A percentile compares a stretch with the other conserved stretches of the same genome.
Conservation (phyloP, 176 grass and related monocot genomes). For the Oryza meridionalis region DNA sequence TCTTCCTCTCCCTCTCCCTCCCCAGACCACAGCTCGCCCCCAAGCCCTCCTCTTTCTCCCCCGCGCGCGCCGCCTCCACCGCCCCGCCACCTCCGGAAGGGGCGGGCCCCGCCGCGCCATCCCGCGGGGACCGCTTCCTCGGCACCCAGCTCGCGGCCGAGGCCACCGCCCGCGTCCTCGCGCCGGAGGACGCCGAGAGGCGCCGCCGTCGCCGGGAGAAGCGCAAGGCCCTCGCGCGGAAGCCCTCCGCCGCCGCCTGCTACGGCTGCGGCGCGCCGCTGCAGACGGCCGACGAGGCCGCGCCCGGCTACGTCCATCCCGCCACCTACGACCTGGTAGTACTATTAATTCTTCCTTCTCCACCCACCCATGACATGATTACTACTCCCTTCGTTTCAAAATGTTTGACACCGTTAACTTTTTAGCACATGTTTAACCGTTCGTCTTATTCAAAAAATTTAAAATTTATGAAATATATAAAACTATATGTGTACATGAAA, state of each 20-base stretch:
- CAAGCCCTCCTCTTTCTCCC: conserved; percentile 23
- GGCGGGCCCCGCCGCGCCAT: conserved; percentile 40
- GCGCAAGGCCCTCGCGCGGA: conserved; percentile 38
- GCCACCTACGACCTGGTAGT: conserved; percentile 75
- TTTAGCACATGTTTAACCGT: too few relatives aligned
- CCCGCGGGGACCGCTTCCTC: conserved; percentile 70
- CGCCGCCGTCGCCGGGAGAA: conserved; percentile 57
- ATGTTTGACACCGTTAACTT: too few relatives aligned
- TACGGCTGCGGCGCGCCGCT: conserved; percentile 94
- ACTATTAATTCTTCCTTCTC: not conserved
- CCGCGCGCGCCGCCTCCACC: not conserved
- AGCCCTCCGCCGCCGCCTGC: conserved; percentile 55
- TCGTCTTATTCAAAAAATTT: too few relatives aligned
- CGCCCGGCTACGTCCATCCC: conserved; percentile 73
- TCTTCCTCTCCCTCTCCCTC: conserved; percentile 49
- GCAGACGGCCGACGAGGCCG: conserved; percentile 66
- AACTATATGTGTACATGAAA: too few relatives aligned
- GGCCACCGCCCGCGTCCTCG: conserved; percentile 41
- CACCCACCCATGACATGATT: too few relatives aligned
- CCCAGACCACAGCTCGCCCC: not conserved
- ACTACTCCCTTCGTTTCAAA: too few relatives aligned
- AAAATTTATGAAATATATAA: too few relatives aligned
- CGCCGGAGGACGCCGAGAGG: conserved; percentile 47
- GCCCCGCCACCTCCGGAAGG: conserved; percentile 13
- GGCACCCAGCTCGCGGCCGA: conserved; percentile 55